Conservation (phyloP, 139 green algal genomes). For the Monoraphidium neglectum region DNA sequence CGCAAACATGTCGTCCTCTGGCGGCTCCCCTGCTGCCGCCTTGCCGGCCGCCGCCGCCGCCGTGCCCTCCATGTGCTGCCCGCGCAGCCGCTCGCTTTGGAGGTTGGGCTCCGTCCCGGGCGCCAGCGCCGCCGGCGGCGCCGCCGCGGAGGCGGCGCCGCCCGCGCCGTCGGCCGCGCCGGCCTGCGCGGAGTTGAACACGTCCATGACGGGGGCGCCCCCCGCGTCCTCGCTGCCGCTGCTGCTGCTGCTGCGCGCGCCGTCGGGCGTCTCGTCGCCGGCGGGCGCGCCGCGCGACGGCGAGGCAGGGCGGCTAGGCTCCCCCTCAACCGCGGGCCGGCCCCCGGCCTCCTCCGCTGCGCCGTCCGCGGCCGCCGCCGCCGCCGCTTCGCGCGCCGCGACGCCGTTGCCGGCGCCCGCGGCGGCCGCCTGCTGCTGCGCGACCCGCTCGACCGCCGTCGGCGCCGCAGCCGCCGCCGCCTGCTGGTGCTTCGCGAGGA, state of each 20-base stretch:
- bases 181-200: conserved; percentile 15
- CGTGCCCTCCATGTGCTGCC: neutral
- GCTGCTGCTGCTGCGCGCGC: conserved; percentile 29
- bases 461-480: conserved; percentile 5
- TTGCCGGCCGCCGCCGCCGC: neutral
- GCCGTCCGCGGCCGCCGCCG: neutral
- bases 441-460: neutral
- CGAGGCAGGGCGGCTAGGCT: neutral
- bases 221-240: conserved; percentile 31
- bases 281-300: neutral
- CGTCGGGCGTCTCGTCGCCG: conserved; percentile 38
- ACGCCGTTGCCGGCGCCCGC: neutral
- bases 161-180: conserved; percentile 26
- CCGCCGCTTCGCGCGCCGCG: neutral
- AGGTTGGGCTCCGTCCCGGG: conserved; percentile 30
- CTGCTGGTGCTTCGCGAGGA: conserved; percentile 65
- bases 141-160: neutral
- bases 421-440: neutral
- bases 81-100: conserved; percentile 20
- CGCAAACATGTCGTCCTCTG: conserved; percentile 78
- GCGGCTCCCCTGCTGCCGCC: neutral
- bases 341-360: neutral
- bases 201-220: conserved; percentile 42
- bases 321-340: neutral
- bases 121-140: neutral